Base-by-base conservation (phyloP, 2,329 filamentous ascomycete species). In the Sporothrix brasiliensis region DNA sequence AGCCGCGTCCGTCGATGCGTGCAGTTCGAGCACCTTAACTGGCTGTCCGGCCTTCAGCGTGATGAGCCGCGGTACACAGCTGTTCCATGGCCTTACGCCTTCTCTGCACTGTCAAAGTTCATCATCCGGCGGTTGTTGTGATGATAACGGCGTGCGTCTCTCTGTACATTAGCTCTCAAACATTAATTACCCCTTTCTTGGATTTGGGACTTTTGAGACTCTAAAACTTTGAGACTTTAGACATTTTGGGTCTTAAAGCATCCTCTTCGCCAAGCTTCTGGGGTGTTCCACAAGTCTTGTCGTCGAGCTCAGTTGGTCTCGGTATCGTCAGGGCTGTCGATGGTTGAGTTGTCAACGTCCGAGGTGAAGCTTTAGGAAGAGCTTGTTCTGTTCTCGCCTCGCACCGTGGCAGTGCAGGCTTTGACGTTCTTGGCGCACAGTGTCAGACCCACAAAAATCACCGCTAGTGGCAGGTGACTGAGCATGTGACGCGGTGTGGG, bases 391-490 rank as follows among this genome's bases (percentile, higher is more conserved):
- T 19, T 24, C 60, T 63, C 19, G 41, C 39, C 19, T 47, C 21
- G 21, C 60, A 49, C 61, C 16, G 61, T 65, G 61, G 61, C 61
- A 11, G 47, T 19, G 61, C 47, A 34, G 44, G 30, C 30, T 16
- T 53, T 27, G 49, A 11, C 21, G n/a, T 13, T 67, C 63, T 67
- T 67, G 63, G 63, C 63, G 27, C 49, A 67, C 63, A 19, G 63
- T 53, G 63, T 9, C 13, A 5, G 24, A 13, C 13, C 61, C 61
- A 65, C 47, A 49, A 39, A 47, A 41, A 27, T 11, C 3, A 4
- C 19, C 58, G 21, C 58, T 63, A 63, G 21, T 63, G 49, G 63
- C 63, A 53, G 16, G 63, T 67, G 63, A 67, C 49, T 54, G 49
- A 5, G 63, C 49, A 67, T 67, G 63, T 67, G 63, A 67, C 63